A percentile compares a stretch with the other conserved stretches of the same genome.
Conservation (phyloP, 1,284 basidiomycete species). For the Trichosporon asahii region DNA sequence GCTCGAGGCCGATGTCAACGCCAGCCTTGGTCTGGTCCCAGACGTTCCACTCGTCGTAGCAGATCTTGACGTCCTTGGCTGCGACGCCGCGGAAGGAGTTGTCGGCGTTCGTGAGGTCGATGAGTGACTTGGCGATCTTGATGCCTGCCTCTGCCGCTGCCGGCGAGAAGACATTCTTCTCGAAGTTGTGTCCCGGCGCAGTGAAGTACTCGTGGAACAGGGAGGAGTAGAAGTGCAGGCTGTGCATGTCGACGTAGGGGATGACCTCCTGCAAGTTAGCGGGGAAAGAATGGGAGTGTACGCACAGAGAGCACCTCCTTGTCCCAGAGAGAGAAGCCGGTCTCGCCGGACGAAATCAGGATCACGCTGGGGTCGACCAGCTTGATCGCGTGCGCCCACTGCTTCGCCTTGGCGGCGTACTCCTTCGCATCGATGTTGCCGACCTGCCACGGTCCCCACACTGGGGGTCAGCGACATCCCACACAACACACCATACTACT, state of each 20-base stretch:
- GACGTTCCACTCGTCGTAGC: constrained; percentile 55
- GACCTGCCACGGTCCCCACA: constrained; percentile 64
- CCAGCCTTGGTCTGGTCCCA: constrained; percentile 52
- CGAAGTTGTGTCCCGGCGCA: constrained; percentile 47
- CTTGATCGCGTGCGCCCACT: constrained; percentile 63
- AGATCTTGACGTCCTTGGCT: constrained; percentile 48
- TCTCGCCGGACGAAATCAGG: constrained; percentile 60
- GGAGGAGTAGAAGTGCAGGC: constrained; percentile 38
- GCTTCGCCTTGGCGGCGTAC: constrained; percentile 60
- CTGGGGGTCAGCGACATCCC: constrained; percentile 26
- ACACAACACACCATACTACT: constrained; percentile 16
- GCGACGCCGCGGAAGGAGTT: constrained; percentile 29
- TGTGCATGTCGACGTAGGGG: constrained; percentile 44
- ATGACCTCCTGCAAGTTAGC: constrained; percentile 33
- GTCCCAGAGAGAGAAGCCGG: constrained; percentile 42
- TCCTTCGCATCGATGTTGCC: constrained; percentile 60
- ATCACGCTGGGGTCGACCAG: constrained; percentile 61
- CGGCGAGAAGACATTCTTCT: constrained; percentile 55
- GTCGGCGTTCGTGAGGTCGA: constrained; percentile 51
- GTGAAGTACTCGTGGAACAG: constrained; percentile 28
- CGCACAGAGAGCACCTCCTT: constrained; percentile 31
- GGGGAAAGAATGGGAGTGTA: neutral
- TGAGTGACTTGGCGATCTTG: constrained; percentile 50
- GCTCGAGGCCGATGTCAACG: constrained; percentile 58
- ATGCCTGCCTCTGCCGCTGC: constrained; percentile 52